Evolutionary conservation across 148 eudicot genomes (phyloP).

Genomic region (Beta vulgaris): DNA sequence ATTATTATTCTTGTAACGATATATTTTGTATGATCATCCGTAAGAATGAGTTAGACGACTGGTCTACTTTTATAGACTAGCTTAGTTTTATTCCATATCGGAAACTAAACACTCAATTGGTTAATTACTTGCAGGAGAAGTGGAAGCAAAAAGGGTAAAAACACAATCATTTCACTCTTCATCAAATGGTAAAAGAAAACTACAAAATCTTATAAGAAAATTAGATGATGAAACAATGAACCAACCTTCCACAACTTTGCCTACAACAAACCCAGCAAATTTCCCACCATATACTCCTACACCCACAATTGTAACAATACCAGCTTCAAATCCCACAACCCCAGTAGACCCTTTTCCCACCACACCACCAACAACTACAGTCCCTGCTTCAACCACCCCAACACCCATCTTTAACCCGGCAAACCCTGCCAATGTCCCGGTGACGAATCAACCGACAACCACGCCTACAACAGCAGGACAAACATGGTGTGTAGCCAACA

Average conservation of each 20-base stretch:
- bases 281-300: constrained; percentile 39
- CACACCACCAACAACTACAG: constrained; percentile 32
- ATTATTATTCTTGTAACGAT: background rate
- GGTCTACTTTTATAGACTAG: too few species aligned
- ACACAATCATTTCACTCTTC: constrained; percentile 25
- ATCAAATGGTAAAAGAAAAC: constrained; percentile 25
- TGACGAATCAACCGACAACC: constrained; percentile 27
- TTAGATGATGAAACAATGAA: constrained; percentile 43
- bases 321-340: constrained; percentile 46
- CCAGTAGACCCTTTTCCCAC: constrained; percentile 32
- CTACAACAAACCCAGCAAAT: constrained; percentile 44
- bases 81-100: too few species aligned
- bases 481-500: constrained; percentile 79
- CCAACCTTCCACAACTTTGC: too few species aligned
- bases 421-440: constrained; percentile 38
- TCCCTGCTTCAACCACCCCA: constrained; percentile 29
- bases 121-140: constrained; percentile 25
- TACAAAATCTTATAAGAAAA: constrained; percentile 24
- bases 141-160: constrained; percentile 12
- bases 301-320: constrained; percentile 51
- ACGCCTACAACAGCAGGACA: constrained; percentile 47
- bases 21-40: background rate
- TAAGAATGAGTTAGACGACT: too few species aligned
- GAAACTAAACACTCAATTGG: too few species aligned
- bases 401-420: constrained; percentile 39